Base-by-base conservation (phyloP, 2,329 filamentous ascomycete genomes). In the Tetracladium maxilliforme region DNA sequence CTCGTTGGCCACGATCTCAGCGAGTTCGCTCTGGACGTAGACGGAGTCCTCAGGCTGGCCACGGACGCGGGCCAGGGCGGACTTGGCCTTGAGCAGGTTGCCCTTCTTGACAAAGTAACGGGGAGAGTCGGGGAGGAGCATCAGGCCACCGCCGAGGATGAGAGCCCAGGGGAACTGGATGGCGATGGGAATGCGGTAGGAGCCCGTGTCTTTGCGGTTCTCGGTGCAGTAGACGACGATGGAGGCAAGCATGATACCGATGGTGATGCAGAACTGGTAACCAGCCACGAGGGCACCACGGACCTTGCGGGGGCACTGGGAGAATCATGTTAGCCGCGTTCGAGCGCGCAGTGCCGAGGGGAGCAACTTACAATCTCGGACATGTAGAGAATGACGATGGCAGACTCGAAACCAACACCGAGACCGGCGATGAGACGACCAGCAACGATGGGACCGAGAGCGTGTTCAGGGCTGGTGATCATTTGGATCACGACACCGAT, bases 1-100 rank as follows among this genome's bases (percentile, higher is more conserved):
- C 52, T 87, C 70, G 62, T 92, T 92, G 58, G 82, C 83, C 31
- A 90, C 64, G 36, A 93, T 82, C 57, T 92, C 83, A 21, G 77
- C 68, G 22, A 92, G 64, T 54, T 92, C 83, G 33, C 69, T 56
- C 54, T 77, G 70, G 52, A 92, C 74, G 49, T 70, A 84, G 33
- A 77, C 66, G 13, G 78, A 86, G 27, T 78, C 69, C 26, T 52
- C 43, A 24, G 75, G 64, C 56, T 92, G 78, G 32, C 78, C 79
- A 46, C 83, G 79, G 16, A 92, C 67, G 30, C 61, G 65, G 29
- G 67, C 52, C 6, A 92, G 64, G 9, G 70, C 55, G 2, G 51
- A 32, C 30, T 71, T 64, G 17, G 82, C 83, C 29, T 61, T 45
- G 21, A 75, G 68, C 26, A 82, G 58, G 32, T 70, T 57, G 28